These are phyloP conservation scores for Staphylotrichum tortipilum DNA, from an alignment of 495 filamentous ascomycete species.

Conservation along the genomic window DNA sequence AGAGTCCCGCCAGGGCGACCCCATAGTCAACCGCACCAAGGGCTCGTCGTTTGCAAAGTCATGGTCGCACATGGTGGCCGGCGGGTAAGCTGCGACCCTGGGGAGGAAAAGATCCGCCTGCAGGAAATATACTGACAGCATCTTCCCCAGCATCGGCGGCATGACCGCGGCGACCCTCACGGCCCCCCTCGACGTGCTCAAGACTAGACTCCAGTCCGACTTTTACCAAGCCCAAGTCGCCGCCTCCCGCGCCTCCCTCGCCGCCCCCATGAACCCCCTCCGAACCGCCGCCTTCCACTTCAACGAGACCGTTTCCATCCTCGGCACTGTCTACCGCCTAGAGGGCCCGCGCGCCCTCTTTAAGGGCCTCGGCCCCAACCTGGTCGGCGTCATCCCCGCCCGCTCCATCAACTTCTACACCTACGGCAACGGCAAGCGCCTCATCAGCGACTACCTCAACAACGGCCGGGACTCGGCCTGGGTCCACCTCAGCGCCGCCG, in stretches of 20 bases:
- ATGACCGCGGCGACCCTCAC: conserved; percentile 84
- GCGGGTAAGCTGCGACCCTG: conserved; percentile 55
- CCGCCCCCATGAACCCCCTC: conserved; percentile 34
- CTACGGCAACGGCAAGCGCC: conserved; percentile 78
- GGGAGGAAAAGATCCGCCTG: neutral
- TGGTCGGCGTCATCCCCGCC: conserved; percentile 80
- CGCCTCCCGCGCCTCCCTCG: conserved; percentile 35
- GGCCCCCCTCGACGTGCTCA: conserved; percentile 81
- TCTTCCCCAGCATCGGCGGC: conserved; percentile 57
- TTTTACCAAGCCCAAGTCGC: conserved; percentile 70
- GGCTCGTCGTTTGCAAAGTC: conserved; percentile 56
- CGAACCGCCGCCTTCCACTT: conserved; percentile 52
- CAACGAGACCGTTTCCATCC: conserved; percentile 71
- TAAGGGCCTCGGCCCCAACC: conserved; percentile 80
- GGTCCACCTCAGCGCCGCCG: conserved; percentile 66
- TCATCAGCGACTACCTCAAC: conserved; percentile 60
- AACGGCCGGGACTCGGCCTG: conserved; percentile 55
- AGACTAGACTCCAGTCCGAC: conserved; percentile 82
- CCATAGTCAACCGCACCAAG: conserved; percentile 22
- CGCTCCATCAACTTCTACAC: conserved; percentile 81
- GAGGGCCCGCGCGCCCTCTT: conserved; percentile 82
- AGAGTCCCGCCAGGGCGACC: conserved; percentile 26
- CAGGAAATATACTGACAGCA: neutral
- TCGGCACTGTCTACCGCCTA: conserved; percentile 61
- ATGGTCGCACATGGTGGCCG: conserved; percentile 83